Evolutionary conservation across 805 yeast genomes (phyloP), one percentile per base, ranked within the genome.

Genomic region (Metschnikowia koreensis): DNA sequence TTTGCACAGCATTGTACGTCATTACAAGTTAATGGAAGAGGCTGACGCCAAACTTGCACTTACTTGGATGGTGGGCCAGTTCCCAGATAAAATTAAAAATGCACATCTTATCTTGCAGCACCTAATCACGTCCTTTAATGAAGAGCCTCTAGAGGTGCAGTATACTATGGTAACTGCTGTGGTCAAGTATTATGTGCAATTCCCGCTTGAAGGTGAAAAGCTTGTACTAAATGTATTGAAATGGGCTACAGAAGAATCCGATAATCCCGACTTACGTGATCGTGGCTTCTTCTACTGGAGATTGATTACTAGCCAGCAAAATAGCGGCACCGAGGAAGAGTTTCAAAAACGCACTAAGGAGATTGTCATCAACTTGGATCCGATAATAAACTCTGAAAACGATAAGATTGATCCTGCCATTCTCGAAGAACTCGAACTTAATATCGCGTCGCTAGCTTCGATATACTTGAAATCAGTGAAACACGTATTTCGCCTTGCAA

Each of bases 251-350:
- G 94, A 89, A 58, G 87, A 83, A 11, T 72, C 77, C 1, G 84
- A 84, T 55, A 85, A 89, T 59, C 97, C 97, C 0, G 98, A 93
- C 68, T 68, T 91, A 10, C 77, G 97, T 54, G 96, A 89, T 57
- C 71, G 97, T 38, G 97, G 93, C 0, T 86, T 75, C 62, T 83
- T 89, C 69, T 92, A 93, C 69, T 87, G 96, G 94, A 76, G 96
- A 51, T 68, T 92, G 29, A 68, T 92, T 7, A 81, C 94, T 1
- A 41, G 47, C 39, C 47, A 47, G 16, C 48, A 41, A 15, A 53
- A 50, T 44, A 49, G 36, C 15, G 70, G 65, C 7, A 68, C 65
- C 39, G 73, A 74, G 2, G 76, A 74, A 22, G 76, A 74, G 15
- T 73, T 73, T 57, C 78, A 73, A 59, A 58, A 58, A 33, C 59